Evolutionary conservation across 1,139 yeast species (phyloP), one percentile per base, ranked within the genome.

Genomic region (Kluyveromyces marxianus): DNA sequence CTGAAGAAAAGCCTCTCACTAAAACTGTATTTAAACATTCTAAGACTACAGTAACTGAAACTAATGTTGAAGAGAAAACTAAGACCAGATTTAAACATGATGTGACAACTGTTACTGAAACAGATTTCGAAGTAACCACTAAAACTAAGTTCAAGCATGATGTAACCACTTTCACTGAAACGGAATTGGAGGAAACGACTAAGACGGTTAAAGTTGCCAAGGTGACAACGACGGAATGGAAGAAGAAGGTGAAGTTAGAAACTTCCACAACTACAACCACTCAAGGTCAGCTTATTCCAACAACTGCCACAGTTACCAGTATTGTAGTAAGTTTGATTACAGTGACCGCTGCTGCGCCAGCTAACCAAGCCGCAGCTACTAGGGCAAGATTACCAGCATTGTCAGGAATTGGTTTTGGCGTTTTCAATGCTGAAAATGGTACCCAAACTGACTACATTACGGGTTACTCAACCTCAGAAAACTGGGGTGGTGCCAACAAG

Each of bases 271-370:
- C 38, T 45, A 49, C 33, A 31, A 49, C 47, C 10, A 42, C 53
- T 4, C 52, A 51, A 7, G 54, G 57, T 1, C 26, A 35, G 3
- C 57, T 61, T 0, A 50, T 54, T 3, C 52, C 63, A 2, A 44
- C 47, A 2, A 55, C 62, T 2, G 42, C 47, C 4, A 49, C 56
- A 1, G 37, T 42, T 4, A 54, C 58, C 2, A 40, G 39, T 25
- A 51, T 54, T 5, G 52, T 45, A n/a, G 44, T 50, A 10, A 48
- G 46, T 2, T 47, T 45, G n/a, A 35, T 42, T 25, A 55, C 58
- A 1, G 48, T 38, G 3, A 54, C 60, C 3, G 53, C 50, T 2
- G 21, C 21, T 14, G 21, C 21, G 21, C 21, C 21, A 14, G 21
- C 21, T 14, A 14, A 14, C 21, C 21, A 14, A 14, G 21, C 21